Percentiles rank a stretch among this genome's conserved stretches.
Conservation (phyloP, 257 asterid genomes). For the Leonotis leonurus region DNA sequence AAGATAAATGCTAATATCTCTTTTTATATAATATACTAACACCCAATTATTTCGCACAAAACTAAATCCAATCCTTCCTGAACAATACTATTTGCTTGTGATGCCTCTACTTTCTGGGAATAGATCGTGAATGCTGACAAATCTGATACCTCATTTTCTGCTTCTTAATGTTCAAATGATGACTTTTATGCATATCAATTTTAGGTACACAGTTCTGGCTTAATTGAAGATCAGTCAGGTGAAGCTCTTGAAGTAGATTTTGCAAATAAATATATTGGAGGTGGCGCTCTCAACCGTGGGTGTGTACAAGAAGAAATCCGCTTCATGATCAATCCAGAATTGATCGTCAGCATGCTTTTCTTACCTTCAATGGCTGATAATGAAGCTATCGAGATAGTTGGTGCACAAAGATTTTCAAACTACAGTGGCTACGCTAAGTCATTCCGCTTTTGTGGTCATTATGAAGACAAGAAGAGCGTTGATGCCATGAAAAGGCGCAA, state of each 20-base stretch:
- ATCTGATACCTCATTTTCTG: background rate
- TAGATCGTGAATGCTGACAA: background rate
- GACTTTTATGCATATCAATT: background rate
- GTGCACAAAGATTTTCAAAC: conserved; percentile 82
- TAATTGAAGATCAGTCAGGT: conserved; percentile 61
- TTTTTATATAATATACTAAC: background rate
- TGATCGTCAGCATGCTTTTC: conserved; percentile 69
- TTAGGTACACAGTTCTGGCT: conserved; percentile 55
- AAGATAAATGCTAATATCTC: background rate
- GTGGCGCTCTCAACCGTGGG: conserved; percentile 82
- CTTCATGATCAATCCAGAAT: conserved; percentile 90
- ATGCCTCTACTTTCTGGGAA: background rate
- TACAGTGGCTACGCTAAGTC: conserved; percentile 83
- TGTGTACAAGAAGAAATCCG: conserved; percentile 97
- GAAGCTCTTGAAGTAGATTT: conserved; percentile 90
- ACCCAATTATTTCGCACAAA: background rate
- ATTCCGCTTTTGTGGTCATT: conserved; percentile 64
- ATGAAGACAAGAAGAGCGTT: conserved; percentile 42
- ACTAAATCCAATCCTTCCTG: background rate
- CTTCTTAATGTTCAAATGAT: background rate
- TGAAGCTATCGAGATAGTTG: conserved; percentile 85
- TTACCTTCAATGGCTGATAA: conserved; percentile 72
- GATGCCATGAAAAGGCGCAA: conserved; percentile 60
- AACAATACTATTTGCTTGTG: background rate
- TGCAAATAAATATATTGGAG: conserved; percentile 80